Percentiles rank a stretch among this genome's conserved stretches.
Evolutionary conservation across 306 rosid genomes (phyloP).

Genomic region (Inga leiocalycina): DNA sequence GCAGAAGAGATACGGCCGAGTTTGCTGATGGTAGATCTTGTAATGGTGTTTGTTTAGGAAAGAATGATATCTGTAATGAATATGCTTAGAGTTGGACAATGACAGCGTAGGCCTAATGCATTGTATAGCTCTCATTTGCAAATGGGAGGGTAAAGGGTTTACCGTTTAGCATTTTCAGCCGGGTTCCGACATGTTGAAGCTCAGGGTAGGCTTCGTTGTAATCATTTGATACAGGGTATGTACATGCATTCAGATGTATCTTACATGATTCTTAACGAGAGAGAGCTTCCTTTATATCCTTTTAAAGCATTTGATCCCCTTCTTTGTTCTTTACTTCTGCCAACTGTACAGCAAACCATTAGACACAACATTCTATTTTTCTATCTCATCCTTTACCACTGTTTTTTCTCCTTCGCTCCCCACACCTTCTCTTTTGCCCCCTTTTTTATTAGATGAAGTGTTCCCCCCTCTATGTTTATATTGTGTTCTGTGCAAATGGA

Average conservation of each 20-base stretch:
- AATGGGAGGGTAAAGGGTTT: conserved; percentile 23
- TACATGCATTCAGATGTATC: not conserved
- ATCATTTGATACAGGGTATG: conserved; percentile 10
- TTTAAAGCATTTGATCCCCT: conserved; percentile 2
- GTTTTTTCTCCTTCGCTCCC: not conserved
- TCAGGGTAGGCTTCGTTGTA: conserved; percentile 12
- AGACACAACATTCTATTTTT: not conserved
- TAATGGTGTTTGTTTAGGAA: conserved; percentile 30
- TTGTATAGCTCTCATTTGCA: conserved; percentile 38
- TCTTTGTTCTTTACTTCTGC: not conserved
- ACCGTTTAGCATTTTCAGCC: conserved; percentile 11
- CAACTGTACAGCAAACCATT: not conserved
- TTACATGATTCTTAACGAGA: not conserved
- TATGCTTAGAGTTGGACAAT: conserved; percentile 25
- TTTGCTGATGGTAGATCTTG: conserved; percentile 36
- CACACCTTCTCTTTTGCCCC: not conserved
- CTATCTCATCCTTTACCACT: not conserved
- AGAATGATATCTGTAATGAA: conserved; percentile 35
- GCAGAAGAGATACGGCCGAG: conserved; percentile 33
- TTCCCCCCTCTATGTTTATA: not conserved
- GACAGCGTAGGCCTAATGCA: conserved; percentile 10
- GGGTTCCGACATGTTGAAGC: conserved; percentile 1
- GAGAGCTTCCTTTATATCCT: not conserved
- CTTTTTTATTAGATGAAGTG: not conserved
- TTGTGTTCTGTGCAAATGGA: not conserved